Conservation (phyloP, 78 protist genomes). For the Isochrysis galbana region DNA sequence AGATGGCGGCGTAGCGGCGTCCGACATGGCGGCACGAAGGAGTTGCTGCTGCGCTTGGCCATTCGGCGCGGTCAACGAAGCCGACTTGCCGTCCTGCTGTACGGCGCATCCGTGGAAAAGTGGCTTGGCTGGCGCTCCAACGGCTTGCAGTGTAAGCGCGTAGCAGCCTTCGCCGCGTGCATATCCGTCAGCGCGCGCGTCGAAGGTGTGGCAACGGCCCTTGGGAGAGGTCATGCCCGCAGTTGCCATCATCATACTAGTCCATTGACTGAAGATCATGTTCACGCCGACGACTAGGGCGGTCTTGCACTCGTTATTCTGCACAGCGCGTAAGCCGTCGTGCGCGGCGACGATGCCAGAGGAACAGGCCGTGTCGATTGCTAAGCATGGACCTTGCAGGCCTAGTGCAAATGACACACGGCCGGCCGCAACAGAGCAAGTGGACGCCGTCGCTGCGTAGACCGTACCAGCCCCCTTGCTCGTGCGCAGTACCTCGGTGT, state of each 20-base stretch:
- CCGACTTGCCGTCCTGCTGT: background rate
- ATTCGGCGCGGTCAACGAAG: background rate
- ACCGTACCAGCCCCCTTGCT: background rate
- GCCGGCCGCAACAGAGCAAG: background rate
- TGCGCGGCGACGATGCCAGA: background rate
- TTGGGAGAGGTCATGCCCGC: background rate
- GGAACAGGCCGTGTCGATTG: conserved; percentile 65
- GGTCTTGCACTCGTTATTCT: background rate
- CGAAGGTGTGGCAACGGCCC: background rate
- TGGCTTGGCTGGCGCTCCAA: background rate
- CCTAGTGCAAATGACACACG: conserved; percentile 75
- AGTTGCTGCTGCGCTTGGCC: background rate
- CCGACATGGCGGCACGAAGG: background rate
- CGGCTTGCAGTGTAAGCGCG: background rate
- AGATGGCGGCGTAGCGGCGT: background rate
- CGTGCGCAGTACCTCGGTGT: background rate
- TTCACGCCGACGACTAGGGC: background rate
- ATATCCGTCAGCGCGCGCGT: background rate
- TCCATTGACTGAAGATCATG: background rate
- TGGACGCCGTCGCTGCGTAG: background rate
- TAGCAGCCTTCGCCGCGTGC: background rate
- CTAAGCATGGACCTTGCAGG: conserved; percentile 74
- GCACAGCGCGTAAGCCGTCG: background rate
- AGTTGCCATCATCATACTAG: background rate
- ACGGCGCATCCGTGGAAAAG: background rate